Evolutionary conservation across 176 grass and related monocot genomes (phyloP), one percentile per base, ranked within the genome.

Genomic region (Oryza meridionalis): DNA sequence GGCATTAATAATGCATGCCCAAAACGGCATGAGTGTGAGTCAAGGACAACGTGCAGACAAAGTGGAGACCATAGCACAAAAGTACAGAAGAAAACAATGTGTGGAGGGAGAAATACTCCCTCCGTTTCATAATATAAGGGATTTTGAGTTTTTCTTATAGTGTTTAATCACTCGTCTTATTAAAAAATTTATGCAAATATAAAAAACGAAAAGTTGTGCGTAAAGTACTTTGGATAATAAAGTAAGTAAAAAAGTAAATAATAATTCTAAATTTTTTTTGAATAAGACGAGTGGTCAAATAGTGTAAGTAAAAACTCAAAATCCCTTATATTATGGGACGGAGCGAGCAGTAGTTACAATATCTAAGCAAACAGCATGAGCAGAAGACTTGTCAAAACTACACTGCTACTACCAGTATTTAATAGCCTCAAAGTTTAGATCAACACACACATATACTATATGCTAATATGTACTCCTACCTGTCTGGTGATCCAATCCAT

Each of bases 31-130:
- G 83, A 82, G 13, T 7, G 40, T 40, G 33, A 53, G 80, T 64
- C 63, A 26, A 87, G 80, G 69, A 87, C 88, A 87, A 65, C 80
- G 86, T 80, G 84, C 69, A 31, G 84, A 87, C 84, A 84, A 87
- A 90, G 38, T 67, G 43, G 29, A 75, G 81, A 77, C 63, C 49
- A 70, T 72, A 19, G 17, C 63, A 64, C 69, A 87, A 2, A 70
- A 83, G 67, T 72, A 47, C 32, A 76, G 74, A 77, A 50, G 26
- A 62, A 82, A 88, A 81, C 80, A 83, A 83, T 66, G 66, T n/a
- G 21, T 43, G 22, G 45, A 81, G 64, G 22, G 66, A 27, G 81
- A 80, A 35, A 29, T 29, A 29, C 27, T 29, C 27, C 27, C 27
- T 29, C 27, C 0, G 1, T 29, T 29, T 29, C 1, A 29, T 29